phyloP scores from a whole-genome alignment of 257 asterid species.

The Rehmannia glutinosa region DNA sequence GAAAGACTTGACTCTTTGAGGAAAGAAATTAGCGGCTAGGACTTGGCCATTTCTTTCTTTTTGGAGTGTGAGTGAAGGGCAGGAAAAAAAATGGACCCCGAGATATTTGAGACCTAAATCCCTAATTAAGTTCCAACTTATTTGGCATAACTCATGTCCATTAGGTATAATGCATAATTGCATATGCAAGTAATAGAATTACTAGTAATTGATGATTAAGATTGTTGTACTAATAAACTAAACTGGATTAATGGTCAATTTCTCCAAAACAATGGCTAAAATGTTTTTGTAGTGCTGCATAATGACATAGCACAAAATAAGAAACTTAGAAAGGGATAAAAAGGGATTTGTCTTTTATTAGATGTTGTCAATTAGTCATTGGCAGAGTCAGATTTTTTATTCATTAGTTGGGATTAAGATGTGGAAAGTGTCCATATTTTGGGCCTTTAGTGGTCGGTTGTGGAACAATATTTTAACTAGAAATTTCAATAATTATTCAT shows the following conservation, averaged over 20 bases:
- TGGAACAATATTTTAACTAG: background rate
- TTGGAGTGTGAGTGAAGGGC: background rate
- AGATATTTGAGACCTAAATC: too few species aligned
- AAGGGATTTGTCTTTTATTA: background rate
- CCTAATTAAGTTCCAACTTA: too few species aligned
- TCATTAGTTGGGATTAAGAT: background rate
- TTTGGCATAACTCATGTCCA: background rate
- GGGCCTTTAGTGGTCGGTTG: too few species aligned
- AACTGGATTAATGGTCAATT: slow-evolving; percentile 5
- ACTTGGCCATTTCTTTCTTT: too few species aligned
- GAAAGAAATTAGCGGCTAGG: too few species aligned
- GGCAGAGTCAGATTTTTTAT: background rate
- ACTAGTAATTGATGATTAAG: background rate
- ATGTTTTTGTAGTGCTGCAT: background rate
- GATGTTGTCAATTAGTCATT: background rate
- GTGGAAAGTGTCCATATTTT: background rate
- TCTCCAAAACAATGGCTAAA: background rate
- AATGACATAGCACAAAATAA: too few species aligned
- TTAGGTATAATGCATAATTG: background rate
- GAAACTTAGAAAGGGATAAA: background rate
- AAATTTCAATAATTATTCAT: background rate
- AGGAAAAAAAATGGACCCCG: too few species aligned
- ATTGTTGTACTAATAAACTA: background rate
- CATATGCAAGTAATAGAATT: background rate
- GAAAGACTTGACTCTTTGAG: too few species aligned